phyloP scores from a whole-genome alignment of 371 early-diverging fungal genomes.

The Vairimorpha apis region DNA sequence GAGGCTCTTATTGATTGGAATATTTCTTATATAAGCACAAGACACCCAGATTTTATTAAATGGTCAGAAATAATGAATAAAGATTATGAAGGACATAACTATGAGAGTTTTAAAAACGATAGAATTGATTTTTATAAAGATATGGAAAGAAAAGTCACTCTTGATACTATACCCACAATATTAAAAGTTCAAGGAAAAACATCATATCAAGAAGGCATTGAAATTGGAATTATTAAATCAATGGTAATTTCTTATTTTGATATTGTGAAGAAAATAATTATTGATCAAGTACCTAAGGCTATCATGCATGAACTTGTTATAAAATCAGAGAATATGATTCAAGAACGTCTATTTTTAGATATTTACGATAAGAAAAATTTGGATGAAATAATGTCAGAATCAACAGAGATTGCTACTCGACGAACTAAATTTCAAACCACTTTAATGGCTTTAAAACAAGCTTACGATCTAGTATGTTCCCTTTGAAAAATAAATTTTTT shows the following conservation, averaged over 20 bases:
- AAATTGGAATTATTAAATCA: slow-evolving; percentile 91
- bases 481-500: slow-evolving; percentile 5
- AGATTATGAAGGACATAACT: slow-evolving; percentile 13
- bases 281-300: slow-evolving; percentile 95
- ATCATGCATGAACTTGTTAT: slow-evolving; percentile 89
- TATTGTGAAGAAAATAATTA: slow-evolving; percentile 87
- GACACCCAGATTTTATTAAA: slow-evolving; percentile 84
- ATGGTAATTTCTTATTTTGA: slow-evolving; percentile 85
- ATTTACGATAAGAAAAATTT: slow-evolving; percentile 82
- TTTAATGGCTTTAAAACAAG: slow-evolving; percentile 70
- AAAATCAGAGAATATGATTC: slow-evolving; percentile 79
- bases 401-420: slow-evolving; percentile 75
- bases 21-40: slow-evolving; percentile 88
- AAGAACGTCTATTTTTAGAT: slow-evolving; percentile 82
- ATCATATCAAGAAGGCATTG: slow-evolving; percentile 85
- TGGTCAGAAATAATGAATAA: slow-evolving; percentile 67
- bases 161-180: slow-evolving; percentile 72
- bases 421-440: slow-evolving; percentile 65
- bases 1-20: slow-evolving; percentile 74
- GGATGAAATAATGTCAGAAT: slow-evolving; percentile 82
- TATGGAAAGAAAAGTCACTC: slow-evolving; percentile 32
- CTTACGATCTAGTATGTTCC: slow-evolving; percentile 47
- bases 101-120: slow-evolving; percentile 7
- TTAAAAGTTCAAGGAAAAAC: slow-evolving; percentile 83
- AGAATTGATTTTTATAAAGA: slow-evolving; percentile 35